Percentiles rank a stretch among this genome's conserved stretches.
phyloP scores from a whole-genome alignment of 148 eudicot genomes.

The Rhododendron simsii region DNA sequence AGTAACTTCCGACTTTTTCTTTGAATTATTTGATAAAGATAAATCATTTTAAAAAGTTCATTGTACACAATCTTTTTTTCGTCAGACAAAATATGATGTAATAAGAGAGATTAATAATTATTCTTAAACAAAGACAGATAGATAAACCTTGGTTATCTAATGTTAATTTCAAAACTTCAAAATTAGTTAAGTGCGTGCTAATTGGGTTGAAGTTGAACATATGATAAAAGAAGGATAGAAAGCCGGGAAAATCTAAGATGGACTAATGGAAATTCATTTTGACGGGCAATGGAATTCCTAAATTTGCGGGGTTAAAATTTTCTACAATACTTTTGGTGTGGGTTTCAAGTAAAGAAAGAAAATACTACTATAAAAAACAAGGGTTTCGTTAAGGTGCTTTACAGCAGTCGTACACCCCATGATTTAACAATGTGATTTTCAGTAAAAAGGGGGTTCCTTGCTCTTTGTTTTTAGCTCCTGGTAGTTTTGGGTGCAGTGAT shows the following conservation, averaged over 20 bases:
- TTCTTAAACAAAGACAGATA: neutral
- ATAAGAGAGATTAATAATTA: neutral
- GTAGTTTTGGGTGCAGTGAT: neutral
- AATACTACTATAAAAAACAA: neutral
- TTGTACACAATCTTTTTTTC: neutral
- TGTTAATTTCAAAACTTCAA: too few species aligned
- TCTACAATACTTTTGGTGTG: neutral
- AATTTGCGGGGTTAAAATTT: neutral
- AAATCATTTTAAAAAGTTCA: neutral
- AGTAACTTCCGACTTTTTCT: neutral
- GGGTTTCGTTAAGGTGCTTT: neutral
- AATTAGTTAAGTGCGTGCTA: too few species aligned
- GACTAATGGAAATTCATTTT: neutral
- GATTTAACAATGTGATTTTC: neutral
- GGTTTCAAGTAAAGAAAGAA: neutral
- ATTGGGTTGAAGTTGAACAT: too few species aligned
- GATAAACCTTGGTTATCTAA: neutral
- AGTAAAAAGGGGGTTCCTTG: neutral
- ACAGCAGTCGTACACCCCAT: neutral
- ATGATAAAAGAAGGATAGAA: neutral
- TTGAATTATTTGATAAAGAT: neutral
- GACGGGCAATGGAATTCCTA: neutral
- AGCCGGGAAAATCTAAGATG: neutral
- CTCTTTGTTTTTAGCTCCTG: neutral
- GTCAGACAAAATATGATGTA: neutral